These are phyloP conservation scores for Candida fluviatilis DNA, from an alignment of 805 yeast species.

Conservation along the genomic window DNA sequence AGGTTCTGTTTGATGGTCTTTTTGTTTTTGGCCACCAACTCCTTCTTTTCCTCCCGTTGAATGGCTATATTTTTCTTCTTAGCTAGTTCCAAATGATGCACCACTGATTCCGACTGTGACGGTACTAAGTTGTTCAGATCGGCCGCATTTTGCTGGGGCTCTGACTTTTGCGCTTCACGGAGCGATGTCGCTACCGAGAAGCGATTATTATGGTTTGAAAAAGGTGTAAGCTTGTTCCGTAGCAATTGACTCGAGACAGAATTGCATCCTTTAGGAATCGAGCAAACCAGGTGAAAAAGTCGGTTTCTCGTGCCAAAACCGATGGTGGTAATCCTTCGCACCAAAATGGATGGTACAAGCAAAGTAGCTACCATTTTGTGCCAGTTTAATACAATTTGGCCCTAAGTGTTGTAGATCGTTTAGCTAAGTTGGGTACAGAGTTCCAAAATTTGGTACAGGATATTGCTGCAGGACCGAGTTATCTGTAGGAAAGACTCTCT, in stretches of 20 bases:
- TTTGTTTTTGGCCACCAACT: conserved; percentile 22
- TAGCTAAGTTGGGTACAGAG: too few species aligned
- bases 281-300: background rate
- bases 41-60: conserved; percentile 31
- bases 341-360: background rate
- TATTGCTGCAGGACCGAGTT: too few species aligned
- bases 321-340: background rate
- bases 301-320: background rate
- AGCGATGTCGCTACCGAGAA: background rate
- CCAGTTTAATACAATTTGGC: too few species aligned
- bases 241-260: background rate
- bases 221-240: background rate
- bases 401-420: too few species aligned
- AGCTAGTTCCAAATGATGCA: conserved; percentile 25
- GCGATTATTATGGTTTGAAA: background rate
- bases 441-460: too few species aligned
- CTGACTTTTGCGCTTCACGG: background rate
- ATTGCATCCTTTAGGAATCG: background rate
- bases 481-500: too few species aligned
- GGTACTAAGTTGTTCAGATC: too few species aligned
- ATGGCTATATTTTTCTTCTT: conserved; percentile 19
- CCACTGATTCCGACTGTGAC: background rate
- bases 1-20: conserved; percentile 30
- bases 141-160: too few species aligned
- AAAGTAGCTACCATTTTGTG: background rate